Base-by-base conservation (phyloP, 371 early-diverging fungal genomes). In the Coemansia sp. region DNA sequence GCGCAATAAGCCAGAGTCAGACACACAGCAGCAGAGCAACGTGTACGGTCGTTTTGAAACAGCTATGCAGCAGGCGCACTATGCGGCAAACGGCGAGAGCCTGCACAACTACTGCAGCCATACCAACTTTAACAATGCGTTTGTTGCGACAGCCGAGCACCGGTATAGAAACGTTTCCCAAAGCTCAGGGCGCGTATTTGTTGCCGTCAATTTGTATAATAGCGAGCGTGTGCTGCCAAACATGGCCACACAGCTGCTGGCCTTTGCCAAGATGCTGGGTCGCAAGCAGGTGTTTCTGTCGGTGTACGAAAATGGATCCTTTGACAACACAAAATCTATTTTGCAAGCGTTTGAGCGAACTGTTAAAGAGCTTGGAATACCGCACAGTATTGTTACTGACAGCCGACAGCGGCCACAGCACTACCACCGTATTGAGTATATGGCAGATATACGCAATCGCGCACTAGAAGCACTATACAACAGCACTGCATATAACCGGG, bases 361-460 rank as follows among this genome's bases (percentile, higher is more conserved):
- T 2, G 61, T 84, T 15, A 39, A 24, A 13, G 52, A 41, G 1
- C 40, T 80, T 3, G 65, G 65, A 3, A 67, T 84, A 26, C 54
- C 65, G 19, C 62, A 83, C 60, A 28, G 21, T 1, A 48, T 82
- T 36, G 36, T 58, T 4, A 15, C 66, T 19, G 71, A 72, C 66
- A 8, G 40, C 19, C 36, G 23, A 21, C 59, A 39, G n/a, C 49
- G 66, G 13, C 69, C 70, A 11, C 8, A 44, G 11, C 13, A 9
- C 2, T 26, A 41, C 17, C 82, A 84, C 53, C 78, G 86, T 11
- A 84, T 84, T 52, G 84, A 80, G 24, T 83, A 79, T 32, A 74
- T 86, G 61, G 85, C 85, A 13, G 58, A 70, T 32, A 19, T 83
- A 12, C 76, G 85, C 29, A 84, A 84, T 69, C 61, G 63, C 0